These are phyloP conservation scores for Sclerotinia spermophila DNA, from an alignment of 2,329 filamentous ascomycete genomes.

Conservation along the genomic window DNA sequence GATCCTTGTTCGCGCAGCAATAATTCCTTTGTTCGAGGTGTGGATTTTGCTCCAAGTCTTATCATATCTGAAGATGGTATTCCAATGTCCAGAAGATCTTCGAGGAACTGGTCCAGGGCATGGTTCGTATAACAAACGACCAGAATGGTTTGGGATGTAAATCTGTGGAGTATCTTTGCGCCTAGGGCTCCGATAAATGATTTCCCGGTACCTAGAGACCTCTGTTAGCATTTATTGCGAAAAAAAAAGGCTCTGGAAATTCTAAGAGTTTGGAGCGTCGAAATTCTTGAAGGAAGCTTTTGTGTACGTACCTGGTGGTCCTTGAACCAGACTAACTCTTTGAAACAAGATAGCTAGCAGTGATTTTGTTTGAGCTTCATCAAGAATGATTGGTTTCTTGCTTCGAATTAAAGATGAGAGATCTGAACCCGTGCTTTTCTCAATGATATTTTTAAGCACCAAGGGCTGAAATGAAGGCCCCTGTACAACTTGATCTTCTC, in stretches of 20 bases:
- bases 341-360: conserved; percentile 52
- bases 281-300: too few relatives aligned
- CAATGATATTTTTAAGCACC: conserved; percentile 32
- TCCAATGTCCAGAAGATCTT: conserved; percentile 59
- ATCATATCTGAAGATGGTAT: conserved; percentile 51
- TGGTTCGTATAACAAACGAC: conserved; percentile 68
- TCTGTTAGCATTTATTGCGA: conserved; percentile 6
- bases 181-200: conserved; percentile 67
- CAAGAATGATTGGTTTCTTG: conserved; percentile 41
- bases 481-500: conserved; percentile 22
- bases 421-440: conserved; percentile 27
- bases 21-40: conserved; percentile 46
- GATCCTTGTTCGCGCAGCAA: conserved; percentile 44
- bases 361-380: conserved; percentile 54
- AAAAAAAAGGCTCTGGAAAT: too few relatives aligned
- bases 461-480: conserved; percentile 25
- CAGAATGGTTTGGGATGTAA: conserved; percentile 51
- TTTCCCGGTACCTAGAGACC: conserved; percentile 62
- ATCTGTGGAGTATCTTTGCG: conserved; percentile 51
- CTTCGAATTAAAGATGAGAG: conserved; percentile 34
- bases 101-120: conserved; percentile 61
- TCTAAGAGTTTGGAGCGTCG: too few relatives aligned
- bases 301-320: conserved; percentile 58
- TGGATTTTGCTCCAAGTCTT: conserved; percentile 60
- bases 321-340: conserved; percentile 62